Base-by-base conservation (phyloP, 345 rosid species). In the thale cress (Arabidopsis thaliana) region DNA sequence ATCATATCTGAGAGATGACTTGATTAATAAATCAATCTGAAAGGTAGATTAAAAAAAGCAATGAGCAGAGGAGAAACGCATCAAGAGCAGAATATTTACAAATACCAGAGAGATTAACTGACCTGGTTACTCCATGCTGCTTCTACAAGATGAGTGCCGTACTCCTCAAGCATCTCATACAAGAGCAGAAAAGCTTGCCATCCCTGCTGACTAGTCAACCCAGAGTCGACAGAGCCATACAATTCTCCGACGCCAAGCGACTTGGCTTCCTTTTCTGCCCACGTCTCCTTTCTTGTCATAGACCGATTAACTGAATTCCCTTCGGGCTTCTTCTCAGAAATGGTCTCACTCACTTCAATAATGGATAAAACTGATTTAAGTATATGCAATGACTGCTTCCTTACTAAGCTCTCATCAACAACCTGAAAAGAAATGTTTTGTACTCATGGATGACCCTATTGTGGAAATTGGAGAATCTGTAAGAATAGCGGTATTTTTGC, bases 81-180 rank as follows among this genome's bases (percentile, higher is more conserved):
- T 73, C 65, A 73, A 42, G 67, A 16, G 36, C 45, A 73, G 64
- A 55, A n/a, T 63, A 8, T 34, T 60, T 23, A 53, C 33, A 38
- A 22, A n/a, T 58, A 67, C 40, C 32, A 28, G 58, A 77, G 22
- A 25, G 65, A 55, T 40, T 59, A 30, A 32, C 59, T 72, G 62
- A 94, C 98, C 96, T 90, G 98, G 71, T 87, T 93, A 80, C 83
- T 85, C 98, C 98, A 94, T 69, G 95, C 97, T 61, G 97, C 98
- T 83, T 90, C 97, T 63, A 94, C 97, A 24, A 94, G 85, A 79
- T 94, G 97, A 48, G 97, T 90, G n/a, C 98, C 95, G 56, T 83
- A 91, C 82, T 91, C 98, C 76, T 88, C 93, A 69, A 94, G 97
- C 95, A 90, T 94, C 85, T 91, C 97, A 85, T 81, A 91, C 23